phyloP scores from a whole-genome alignment of 2,329 filamentous ascomycete genomes.

The Penicillium fuscoglaucum region DNA sequence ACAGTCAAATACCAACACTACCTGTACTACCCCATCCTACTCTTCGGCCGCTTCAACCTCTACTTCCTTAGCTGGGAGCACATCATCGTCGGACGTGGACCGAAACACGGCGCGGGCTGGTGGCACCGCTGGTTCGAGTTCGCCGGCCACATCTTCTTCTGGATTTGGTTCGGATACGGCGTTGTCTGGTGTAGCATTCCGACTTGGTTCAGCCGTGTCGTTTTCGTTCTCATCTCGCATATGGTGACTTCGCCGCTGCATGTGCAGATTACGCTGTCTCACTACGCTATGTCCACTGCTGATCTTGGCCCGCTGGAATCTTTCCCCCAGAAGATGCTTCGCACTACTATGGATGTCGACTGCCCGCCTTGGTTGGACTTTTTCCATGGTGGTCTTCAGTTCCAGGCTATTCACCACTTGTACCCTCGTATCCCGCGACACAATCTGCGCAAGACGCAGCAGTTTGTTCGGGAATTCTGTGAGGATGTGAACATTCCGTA shows the following conservation, averaged over 20 bases:
- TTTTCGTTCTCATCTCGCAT: conserved; percentile 76
- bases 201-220: conserved; percentile 63
- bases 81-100: conserved; percentile 66
- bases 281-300: conserved; percentile 87
- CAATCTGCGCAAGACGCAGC: conserved; percentile 72
- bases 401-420: conserved; percentile 82
- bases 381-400: conserved; percentile 81
- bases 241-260: conserved; percentile 77
- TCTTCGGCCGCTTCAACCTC: conserved; percentile 81
- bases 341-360: conserved; percentile 89
- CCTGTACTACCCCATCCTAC: conserved; percentile 76
- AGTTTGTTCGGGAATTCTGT: conserved; percentile 75
- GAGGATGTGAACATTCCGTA: conserved; percentile 78
- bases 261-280: conserved; percentile 85
- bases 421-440: conserved; percentile 80
- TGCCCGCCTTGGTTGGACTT: conserved; percentile 85
- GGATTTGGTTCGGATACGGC: conserved; percentile 79
- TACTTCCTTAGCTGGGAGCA: conserved; percentile 80
- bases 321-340: conserved; percentile 83
- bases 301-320: conserved; percentile 79
- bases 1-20: conserved; percentile 71
- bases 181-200: conserved; percentile 71
- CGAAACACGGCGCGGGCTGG: conserved; percentile 70
- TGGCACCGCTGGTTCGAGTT: conserved; percentile 81
- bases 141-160: conserved; percentile 73